Conservation (phyloP, 805 yeast genomes). For the Yamadazyma laniorum region DNA sequence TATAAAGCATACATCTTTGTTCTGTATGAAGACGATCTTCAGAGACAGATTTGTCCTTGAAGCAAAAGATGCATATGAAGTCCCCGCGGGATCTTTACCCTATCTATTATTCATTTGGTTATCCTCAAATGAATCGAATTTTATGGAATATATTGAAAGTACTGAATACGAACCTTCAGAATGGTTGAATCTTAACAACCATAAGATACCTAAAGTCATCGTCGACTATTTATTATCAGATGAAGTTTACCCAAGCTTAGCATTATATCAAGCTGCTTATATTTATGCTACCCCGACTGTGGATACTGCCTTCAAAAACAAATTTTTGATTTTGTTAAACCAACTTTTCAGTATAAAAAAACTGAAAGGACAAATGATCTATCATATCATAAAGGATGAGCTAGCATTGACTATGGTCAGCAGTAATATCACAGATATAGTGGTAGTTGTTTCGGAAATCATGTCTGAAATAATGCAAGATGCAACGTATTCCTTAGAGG, state of each 20-base stretch:
- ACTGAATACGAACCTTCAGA: constrained; percentile 19
- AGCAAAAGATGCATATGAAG: constrained; percentile 9
- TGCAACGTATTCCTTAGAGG: constrained; percentile 17
- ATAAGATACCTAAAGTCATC: constrained; percentile 27
- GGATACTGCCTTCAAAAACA: constrained; percentile 27
- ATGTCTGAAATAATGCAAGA: constrained; percentile 20
- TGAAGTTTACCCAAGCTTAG: constrained; percentile 19
- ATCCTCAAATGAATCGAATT: constrained; percentile 23
- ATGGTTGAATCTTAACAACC: constrained; percentile 14
- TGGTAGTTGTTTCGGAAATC: constrained; percentile 28
- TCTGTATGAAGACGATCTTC: constrained; percentile 44
- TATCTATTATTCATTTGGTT: constrained; percentile 36
- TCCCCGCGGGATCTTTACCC: constrained; percentile 15
- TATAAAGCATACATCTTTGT: constrained; percentile 48
- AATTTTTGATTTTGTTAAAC: constrained; percentile 29
- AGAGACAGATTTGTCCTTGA: constrained; percentile 41
- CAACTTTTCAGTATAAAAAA: constrained; percentile 22
- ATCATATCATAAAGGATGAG: constrained; percentile 29
- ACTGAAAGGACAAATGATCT: constrained; percentile 24
- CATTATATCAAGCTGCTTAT: constrained; percentile 29
- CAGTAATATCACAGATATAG: constrained; percentile 25
- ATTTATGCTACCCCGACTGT: constrained; percentile 29
- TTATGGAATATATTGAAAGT: constrained; percentile 22
- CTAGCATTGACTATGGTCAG: constrained; percentile 27
- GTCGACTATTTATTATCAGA: constrained; percentile 24